Conservation (phyloP, 2,329 filamentous ascomycete genomes). For the Hypoxylon sp. region DNA sequence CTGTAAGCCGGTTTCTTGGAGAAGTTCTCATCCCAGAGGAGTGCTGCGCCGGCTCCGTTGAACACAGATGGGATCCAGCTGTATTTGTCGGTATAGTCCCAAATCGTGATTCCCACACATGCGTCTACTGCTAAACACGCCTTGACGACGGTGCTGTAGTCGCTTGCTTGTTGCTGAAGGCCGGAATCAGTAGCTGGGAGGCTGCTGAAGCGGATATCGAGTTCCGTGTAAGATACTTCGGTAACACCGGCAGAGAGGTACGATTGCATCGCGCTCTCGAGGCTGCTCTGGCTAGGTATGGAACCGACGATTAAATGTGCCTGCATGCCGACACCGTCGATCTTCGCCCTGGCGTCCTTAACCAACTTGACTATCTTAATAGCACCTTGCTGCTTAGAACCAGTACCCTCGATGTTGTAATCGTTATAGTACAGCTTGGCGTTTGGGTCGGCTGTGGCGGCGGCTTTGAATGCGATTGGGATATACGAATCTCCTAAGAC, state of each 20-base stretch:
- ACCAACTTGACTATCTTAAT: slow-evolving; percentile 63
- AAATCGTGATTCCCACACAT: slow-evolving; percentile 62
- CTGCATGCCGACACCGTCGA: slow-evolving; percentile 75
- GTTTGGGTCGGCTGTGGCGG: slow-evolving; percentile 66
- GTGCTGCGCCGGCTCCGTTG: slow-evolving; percentile 57
- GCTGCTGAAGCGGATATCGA: slow-evolving; percentile 68
- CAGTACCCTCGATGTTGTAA: slow-evolving; percentile 72
- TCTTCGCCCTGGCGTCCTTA: slow-evolving; percentile 65
- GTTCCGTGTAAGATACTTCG: slow-evolving; percentile 73
- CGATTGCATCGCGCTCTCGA: slow-evolving; percentile 62
- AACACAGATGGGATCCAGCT: slow-evolving; percentile 59
- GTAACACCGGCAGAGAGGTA: slow-evolving; percentile 65
- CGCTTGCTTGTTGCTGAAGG: slow-evolving; percentile 62
- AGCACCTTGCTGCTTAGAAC: slow-evolving; percentile 62
- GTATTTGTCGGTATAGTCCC: slow-evolving; percentile 61
- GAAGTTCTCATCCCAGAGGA: slow-evolving; percentile 57
- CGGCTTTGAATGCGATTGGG: slow-evolving; percentile 69
- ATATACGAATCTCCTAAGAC: slow-evolving; percentile 71
- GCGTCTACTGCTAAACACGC: slow-evolving; percentile 55
- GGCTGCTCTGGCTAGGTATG: slow-evolving; percentile 62
- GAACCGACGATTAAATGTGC: slow-evolving; percentile 70
- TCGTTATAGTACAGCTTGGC: slow-evolving; percentile 71
- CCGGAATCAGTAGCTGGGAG: slow-evolving; percentile 62
- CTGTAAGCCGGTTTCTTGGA: slow-evolving; percentile 59
- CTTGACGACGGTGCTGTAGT: slow-evolving; percentile 59